These are phyloP conservation scores for Eimeria sp. DNA, from an alignment of 169 alveolate species.

Conservation along the genomic window DNA sequence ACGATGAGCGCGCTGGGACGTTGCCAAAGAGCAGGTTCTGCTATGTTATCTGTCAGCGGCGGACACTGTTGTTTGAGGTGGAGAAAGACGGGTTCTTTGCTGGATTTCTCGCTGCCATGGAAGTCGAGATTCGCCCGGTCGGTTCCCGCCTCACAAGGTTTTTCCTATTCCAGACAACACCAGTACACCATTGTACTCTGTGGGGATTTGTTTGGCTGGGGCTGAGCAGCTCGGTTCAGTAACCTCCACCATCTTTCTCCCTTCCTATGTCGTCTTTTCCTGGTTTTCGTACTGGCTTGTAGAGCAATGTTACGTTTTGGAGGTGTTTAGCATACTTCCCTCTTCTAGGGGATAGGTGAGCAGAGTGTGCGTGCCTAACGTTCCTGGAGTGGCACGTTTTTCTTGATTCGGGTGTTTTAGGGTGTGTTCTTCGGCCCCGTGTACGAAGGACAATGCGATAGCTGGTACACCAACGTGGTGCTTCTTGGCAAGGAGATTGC, in stretches of 20 bases:
- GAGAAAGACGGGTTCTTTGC: slow-evolving; percentile 88
- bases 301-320: background rate
- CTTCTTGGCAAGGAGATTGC: slow-evolving; percentile 67
- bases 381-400: background rate
- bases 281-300: background rate
- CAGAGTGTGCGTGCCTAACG: background rate
- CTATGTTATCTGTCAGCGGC: slow-evolving; percentile 79
- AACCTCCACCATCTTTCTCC: background rate
- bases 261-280: background rate
- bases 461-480: slow-evolving; percentile 81
- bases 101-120: slow-evolving; percentile 91
- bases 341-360: background rate
- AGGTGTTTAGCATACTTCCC: background rate
- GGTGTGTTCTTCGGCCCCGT: slow-evolving; percentile 72
- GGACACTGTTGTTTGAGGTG: slow-evolving; percentile 81
- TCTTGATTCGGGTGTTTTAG: background rate
- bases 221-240: background rate
- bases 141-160: background rate
- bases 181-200: background rate
- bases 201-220: background rate
- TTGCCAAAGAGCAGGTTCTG: background rate
- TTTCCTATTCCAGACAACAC: background rate
- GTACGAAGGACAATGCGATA: slow-evolving; percentile 79
- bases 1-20: background rate
- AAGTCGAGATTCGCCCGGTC: slow-evolving; percentile 92